phyloP scores from a whole-genome alignment of 1,139 yeast genomes.

The Scheffersomyces segobiensis region DNA sequence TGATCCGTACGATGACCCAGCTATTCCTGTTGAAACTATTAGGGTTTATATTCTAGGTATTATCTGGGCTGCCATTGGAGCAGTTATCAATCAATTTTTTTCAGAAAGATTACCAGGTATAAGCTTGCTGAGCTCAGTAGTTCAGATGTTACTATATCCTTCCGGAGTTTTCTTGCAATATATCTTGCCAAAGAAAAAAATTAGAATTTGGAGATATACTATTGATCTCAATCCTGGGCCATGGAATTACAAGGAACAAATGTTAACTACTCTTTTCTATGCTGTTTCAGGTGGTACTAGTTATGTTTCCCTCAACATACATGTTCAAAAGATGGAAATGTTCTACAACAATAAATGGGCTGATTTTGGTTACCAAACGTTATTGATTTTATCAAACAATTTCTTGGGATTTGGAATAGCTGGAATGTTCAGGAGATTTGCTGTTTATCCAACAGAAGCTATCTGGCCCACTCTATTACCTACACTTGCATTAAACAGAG shows the following conservation, averaged over 20 bases:
- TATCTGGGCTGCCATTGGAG: conserved; percentile 7
- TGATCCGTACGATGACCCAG: conserved; percentile 7
- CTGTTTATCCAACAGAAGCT: conserved; percentile 6
- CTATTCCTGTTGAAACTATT: conserved; percentile 6
- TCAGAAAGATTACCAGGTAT: conserved; percentile 11
- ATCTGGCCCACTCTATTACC: conserved; percentile 22
- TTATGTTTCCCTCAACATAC: conserved; percentile 22
- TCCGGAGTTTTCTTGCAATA: conserved; percentile 18
- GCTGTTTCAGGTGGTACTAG: conserved; percentile 18
- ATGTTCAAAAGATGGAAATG: conserved; percentile 15
- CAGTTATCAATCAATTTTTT: conserved; percentile 12
- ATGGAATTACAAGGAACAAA: conserved; percentile 29
- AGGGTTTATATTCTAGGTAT: conserved; percentile 7
- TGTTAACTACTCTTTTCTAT: conserved; percentile 27
- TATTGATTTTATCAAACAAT: conserved; percentile 7
- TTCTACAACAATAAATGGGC: conserved; percentile 11
- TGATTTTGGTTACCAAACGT: conserved; percentile 7
- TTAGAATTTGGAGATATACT: conserved; percentile 11
- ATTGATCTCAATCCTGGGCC: conserved; percentile 30
- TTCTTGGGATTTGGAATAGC: conserved; percentile 15
- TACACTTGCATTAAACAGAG: conserved; percentile 19
- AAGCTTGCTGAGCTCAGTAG: conserved; percentile 16
- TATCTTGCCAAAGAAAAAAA: conserved; percentile 19
- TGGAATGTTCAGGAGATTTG: conserved; percentile 11
- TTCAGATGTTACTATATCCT: conserved; percentile 30